Evolutionary conservation across 768 basidiomycete genomes (phyloP).

Genomic region (Trametes punicea): DNA sequence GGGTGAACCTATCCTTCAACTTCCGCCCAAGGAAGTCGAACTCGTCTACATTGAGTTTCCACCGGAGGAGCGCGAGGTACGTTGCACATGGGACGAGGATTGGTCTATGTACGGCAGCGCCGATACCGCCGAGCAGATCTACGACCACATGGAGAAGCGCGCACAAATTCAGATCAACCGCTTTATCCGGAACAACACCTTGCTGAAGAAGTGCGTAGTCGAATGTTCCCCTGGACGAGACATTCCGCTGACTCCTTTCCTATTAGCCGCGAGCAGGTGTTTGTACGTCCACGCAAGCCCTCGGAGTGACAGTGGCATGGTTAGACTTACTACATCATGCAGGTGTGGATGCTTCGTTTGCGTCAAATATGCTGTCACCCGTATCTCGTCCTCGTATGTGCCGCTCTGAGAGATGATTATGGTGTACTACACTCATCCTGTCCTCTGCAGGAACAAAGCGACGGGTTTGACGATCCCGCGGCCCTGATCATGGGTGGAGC

Average conservation of each 20-base stretch:
- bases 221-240: neutral
- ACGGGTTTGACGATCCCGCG: constrained; percentile 47
- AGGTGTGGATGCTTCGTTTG: constrained; percentile 74
- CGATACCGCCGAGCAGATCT: constrained; percentile 38
- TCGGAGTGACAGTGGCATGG: neutral
- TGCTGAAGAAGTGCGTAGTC: constrained; percentile 62
- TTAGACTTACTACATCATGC: neutral
- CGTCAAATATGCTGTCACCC: constrained; percentile 76
- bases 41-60: constrained; percentile 61
- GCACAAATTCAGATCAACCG: constrained; percentile 54
- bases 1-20: constrained; percentile 63
- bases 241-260: neutral
- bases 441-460: constrained; percentile 37
- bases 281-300: constrained; percentile 32
- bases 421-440: neutral
- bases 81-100: constrained; percentile 11
- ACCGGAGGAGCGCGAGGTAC: constrained; percentile 59
- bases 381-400: constrained; percentile 56
- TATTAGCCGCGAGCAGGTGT: constrained; percentile 44
- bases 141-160: constrained; percentile 53
- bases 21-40: constrained; percentile 59
- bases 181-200: constrained; percentile 60
- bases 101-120: neutral
- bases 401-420: neutral
- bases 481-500: constrained; percentile 45